Evolutionary conservation across 345 rosid genomes (phyloP).

Genomic region (Syzygium aromaticum): DNA sequence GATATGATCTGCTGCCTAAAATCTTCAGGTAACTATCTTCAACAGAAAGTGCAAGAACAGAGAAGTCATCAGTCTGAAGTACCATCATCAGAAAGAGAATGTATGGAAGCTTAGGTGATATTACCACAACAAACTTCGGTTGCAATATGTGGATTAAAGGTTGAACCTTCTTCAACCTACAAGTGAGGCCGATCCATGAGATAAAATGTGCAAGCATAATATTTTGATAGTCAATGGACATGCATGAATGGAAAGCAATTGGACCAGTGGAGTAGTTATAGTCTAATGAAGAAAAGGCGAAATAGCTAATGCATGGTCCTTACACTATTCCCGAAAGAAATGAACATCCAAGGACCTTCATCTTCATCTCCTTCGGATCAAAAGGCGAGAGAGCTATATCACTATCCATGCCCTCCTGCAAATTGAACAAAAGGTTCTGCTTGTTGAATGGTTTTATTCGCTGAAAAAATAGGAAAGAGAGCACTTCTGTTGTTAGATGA

Average conservation of each 20-base stretch:
- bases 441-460: neutral
- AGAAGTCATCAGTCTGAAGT: neutral
- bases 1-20: constrained; percentile 21
- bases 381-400: constrained; percentile 68
- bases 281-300: neutral
- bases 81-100: neutral
- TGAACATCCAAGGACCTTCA: constrained; percentile 84
- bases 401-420: constrained; percentile 53
- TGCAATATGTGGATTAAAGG: constrained; percentile 44
- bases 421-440: constrained; percentile 3
- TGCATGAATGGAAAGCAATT: neutral
- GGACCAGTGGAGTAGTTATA: neutral
- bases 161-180: constrained; percentile 39
- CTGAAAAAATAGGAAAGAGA: neutral
- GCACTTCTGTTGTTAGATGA: constrained; percentile 79
- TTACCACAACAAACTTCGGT: constrained; percentile 66
- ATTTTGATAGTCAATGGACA: neutral
- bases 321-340: constrained; percentile 75
- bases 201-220: neutral
- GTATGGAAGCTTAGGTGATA: neutral
- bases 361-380: constrained; percentile 67
- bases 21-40: constrained; percentile 48
- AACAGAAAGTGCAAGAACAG: neutral
- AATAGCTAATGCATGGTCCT: neutral
- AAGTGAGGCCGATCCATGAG: neutral